These are phyloP conservation scores for Wickerhamiella lipophila DNA, from an alignment of 805 yeast genomes.

Conservation along the genomic window DNA sequence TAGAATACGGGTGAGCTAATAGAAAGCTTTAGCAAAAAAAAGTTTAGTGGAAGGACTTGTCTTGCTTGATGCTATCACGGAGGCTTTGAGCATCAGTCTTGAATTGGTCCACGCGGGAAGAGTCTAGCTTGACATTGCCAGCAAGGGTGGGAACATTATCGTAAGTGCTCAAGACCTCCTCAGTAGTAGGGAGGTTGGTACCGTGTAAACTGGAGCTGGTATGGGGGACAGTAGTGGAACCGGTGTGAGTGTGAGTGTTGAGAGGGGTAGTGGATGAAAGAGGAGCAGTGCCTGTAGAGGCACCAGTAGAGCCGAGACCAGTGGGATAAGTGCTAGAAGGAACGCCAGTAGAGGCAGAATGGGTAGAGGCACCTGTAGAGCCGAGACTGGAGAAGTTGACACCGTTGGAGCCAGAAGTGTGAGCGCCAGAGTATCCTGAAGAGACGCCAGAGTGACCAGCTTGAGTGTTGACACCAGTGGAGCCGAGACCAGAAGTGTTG, in stretches of 20 bases:
- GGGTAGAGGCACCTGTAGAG: slow-evolving; percentile 9
- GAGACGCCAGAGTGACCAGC: not conserved
- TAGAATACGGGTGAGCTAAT: not conserved
- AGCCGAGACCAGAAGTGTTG: too few relatives aligned
- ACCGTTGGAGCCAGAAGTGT: slow-evolving; percentile 15
- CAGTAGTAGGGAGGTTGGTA: slow-evolving; percentile 8
- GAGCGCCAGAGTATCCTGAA: slow-evolving; percentile 12
- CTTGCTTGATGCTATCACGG: slow-evolving; percentile 13
- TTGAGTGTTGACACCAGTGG: slow-evolving; percentile 1
- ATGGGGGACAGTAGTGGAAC: not conserved
- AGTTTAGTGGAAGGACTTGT: slow-evolving; percentile 11
- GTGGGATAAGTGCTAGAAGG: too few relatives aligned
- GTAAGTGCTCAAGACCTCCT: slow-evolving; percentile 7
- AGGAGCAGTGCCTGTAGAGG: slow-evolving; percentile 13
- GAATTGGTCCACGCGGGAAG: slow-evolving; percentile 14
- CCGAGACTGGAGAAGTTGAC: slow-evolving; percentile 4
- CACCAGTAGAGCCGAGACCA: not conserved
- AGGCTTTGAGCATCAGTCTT: slow-evolving; percentile 13
- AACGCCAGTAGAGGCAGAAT: not conserved
- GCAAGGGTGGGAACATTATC: slow-evolving; percentile 25
- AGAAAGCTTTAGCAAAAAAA: not conserved
- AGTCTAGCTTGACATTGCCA: slow-evolving; percentile 26
- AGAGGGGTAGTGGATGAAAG: slow-evolving; percentile 13
- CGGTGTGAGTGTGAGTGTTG: slow-evolving; percentile 1
- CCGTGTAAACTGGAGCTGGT: slow-evolving; percentile 3